A percentile compares a stretch with the other conserved stretches of the same genome.
Conservation (phyloP, 2,329 filamentous ascomycete genomes). For the Cladosporium sp. region DNA sequence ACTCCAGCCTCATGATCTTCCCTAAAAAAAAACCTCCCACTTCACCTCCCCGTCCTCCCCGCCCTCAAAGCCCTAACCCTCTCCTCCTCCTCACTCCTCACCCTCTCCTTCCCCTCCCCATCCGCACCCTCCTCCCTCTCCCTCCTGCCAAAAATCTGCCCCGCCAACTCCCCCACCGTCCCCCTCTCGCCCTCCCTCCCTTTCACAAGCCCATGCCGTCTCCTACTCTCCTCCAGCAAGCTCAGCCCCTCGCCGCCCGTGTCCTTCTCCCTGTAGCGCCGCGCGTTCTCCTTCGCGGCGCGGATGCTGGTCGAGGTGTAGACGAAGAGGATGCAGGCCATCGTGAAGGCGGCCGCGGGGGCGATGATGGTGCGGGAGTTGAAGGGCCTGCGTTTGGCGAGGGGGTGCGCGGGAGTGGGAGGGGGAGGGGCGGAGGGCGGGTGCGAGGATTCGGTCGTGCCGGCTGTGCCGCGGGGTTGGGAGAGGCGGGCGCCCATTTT, state of each 20-base stretch:
- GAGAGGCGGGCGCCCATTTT: slow-evolving; percentile 44
- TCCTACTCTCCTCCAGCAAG: slow-evolving; percentile 47
- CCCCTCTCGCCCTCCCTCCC: slow-evolving; percentile 32
- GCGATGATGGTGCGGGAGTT: slow-evolving; percentile 46
- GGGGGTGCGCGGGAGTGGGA: slow-evolving; percentile 27
- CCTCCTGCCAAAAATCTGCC: slow-evolving; percentile 14
- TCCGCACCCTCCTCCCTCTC: slow-evolving; percentile 14
- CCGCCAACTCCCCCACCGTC: slow-evolving; percentile 29
- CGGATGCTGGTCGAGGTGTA: slow-evolving; percentile 61
- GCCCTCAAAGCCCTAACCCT: slow-evolving; percentile 34
- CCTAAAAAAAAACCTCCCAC: neutral
- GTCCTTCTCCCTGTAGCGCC: slow-evolving; percentile 52
- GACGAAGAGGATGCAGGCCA: slow-evolving; percentile 54
- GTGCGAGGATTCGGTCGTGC: slow-evolving; percentile 32
- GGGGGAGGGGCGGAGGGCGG: slow-evolving; percentile 24
- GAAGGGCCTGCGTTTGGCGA: slow-evolving; percentile 21
- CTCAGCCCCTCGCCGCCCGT: slow-evolving; percentile 48
- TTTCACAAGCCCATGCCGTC: slow-evolving; percentile 47
- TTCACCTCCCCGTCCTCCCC: slow-evolving; percentile 11
- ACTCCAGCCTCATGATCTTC: no score
- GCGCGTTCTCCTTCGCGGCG: slow-evolving; percentile 60
- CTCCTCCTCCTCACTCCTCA: slow-evolving; percentile 32
- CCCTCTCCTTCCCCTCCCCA: slow-evolving; percentile 24
- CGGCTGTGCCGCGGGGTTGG: slow-evolving; percentile 37
- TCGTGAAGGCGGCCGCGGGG: slow-evolving; percentile 56